Conservation (phyloP, 169 alveolate genomes). For the Cystoisospora suis region DNA sequence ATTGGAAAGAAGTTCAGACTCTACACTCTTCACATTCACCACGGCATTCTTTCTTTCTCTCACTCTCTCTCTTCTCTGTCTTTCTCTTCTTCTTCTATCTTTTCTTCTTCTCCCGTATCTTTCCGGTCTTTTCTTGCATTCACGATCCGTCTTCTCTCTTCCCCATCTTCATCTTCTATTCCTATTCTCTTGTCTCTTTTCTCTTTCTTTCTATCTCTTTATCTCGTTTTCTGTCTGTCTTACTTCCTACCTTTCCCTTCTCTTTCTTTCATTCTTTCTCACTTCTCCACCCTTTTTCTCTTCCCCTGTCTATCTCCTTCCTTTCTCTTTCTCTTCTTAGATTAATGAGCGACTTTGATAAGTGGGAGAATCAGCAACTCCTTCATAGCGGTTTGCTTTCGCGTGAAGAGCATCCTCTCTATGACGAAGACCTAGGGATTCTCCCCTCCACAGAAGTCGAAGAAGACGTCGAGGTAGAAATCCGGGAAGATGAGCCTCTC, state of each 20-base stretch:
- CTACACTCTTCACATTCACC: not conserved
- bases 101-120: not conserved
- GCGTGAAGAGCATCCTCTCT: conserved; percentile 39
- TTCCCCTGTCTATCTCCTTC: not conserved
- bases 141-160: not conserved
- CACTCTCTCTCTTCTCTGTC: not conserved
- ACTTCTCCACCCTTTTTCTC: not conserved
- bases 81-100: not conserved
- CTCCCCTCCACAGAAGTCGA: conserved; percentile 51
- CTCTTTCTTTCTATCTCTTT: not conserved
- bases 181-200: not conserved
- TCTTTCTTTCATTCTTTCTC: not conserved
- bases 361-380: conserved; percentile 71
- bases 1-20: no score
- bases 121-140: not conserved
- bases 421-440: conserved; percentile 55
- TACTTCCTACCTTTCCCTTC: no score
- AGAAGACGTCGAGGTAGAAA: conserved; percentile 65
- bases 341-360: conserved; percentile 66
- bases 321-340: not conserved
- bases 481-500: conserved; percentile 87
- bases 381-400: conserved; percentile 59
- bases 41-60: not conserved
- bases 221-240: not conserved
- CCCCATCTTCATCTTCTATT: not conserved